Conservation (phyloP, 2,329 filamentous ascomycete genomes). For the Hypomyces rosellus region DNA sequence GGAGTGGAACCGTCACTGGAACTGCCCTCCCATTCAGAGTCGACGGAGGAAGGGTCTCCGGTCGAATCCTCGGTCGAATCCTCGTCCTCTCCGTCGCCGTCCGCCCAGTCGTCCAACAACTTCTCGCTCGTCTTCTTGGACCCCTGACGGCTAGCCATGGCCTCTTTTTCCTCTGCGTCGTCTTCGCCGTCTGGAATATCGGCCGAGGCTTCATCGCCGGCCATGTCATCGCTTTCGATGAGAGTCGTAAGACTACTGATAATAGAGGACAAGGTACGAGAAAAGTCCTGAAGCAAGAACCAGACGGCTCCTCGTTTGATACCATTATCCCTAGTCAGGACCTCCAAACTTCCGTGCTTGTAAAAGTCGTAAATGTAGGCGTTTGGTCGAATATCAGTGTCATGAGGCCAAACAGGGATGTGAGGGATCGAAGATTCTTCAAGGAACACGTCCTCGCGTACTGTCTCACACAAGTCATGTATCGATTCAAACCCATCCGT, state of each 20-base stretch:
- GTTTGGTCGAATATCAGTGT: constrained; percentile 50
- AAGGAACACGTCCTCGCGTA: constrained; percentile 64
- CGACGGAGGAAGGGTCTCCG: not conserved
- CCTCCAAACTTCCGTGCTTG: constrained; percentile 60
- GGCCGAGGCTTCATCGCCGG: constrained; percentile 27
- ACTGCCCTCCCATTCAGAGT: constrained; percentile 11
- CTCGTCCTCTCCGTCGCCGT: not conserved
- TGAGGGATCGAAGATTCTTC: constrained; percentile 69
- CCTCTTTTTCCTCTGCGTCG: constrained; percentile 35
- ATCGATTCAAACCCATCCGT: constrained; percentile 58
- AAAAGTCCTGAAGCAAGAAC: constrained; percentile 61
- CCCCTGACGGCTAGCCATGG: constrained; percentile 36
- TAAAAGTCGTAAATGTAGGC: constrained; percentile 71
- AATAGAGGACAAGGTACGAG: constrained; percentile 60
- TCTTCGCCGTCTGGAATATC: constrained; percentile 38
- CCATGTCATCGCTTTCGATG: constrained; percentile 30
- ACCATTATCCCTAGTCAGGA: constrained; percentile 57
- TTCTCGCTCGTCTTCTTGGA: constrained; percentile 22
- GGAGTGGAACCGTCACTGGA: not conserved
- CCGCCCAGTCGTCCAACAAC: not conserved
- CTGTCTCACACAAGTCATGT: constrained; percentile 59
- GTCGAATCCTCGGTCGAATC: constrained; percentile 4
- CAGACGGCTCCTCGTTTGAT: constrained; percentile 63
- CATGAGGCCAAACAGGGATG: constrained; percentile 53
- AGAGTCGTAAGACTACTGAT: constrained; percentile 57